Evolutionary conservation across 331 rosid genomes (phyloP), one percentile per base, ranked within the genome.

Genomic region (Rhamnella rubrinervis): DNA sequence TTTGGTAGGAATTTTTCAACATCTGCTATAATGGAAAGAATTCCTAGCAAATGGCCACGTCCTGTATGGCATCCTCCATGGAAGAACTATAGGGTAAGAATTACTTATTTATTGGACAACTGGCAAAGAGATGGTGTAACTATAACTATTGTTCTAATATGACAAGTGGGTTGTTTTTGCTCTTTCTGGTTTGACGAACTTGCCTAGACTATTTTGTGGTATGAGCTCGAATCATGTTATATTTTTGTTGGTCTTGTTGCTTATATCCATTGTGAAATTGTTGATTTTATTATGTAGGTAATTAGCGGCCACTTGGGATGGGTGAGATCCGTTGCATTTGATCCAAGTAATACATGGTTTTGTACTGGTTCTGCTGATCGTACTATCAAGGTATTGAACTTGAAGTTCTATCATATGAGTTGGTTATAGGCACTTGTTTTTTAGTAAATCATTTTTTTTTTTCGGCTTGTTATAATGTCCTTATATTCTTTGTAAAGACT

Each of bases 311-410:
- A 95, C 90, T 84, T 91, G 70, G 98, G 98, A 68, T 95, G 98
- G 98, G 98, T 95, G 82, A 87, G 98, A 77, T 87, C 96, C 16
- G 25, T 91, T 81, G 98, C 98, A 61, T 86, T 95, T 84, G 98
- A 95, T 84, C 98, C 89, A 66, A 91, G 98, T 81, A 95, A 95
- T 61, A 82, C 89, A 21, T 95, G 97, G 97, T 95, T 95, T 85
- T 87, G 93, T 75, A 95, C 97, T 66, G 98, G 97, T 61, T 95
- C 98, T 31, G 98, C 98, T n/a, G 98, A 95, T 82, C 91, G 98
- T 13, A 95, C 98, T 50, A 95, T 95, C 82, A 95, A 95, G 98
- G 98, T 91, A 76, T 74, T 26, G 25, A 25, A 50, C 47, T 68
- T 68, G 63, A n/a, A 60, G 47, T 61, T 52, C 41, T 17, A 39